Evolutionary conservation across 768 basidiomycete species (phyloP), one percentile per base, ranked within the genome.

Genomic region (Atractiella rhizophila): DNA sequence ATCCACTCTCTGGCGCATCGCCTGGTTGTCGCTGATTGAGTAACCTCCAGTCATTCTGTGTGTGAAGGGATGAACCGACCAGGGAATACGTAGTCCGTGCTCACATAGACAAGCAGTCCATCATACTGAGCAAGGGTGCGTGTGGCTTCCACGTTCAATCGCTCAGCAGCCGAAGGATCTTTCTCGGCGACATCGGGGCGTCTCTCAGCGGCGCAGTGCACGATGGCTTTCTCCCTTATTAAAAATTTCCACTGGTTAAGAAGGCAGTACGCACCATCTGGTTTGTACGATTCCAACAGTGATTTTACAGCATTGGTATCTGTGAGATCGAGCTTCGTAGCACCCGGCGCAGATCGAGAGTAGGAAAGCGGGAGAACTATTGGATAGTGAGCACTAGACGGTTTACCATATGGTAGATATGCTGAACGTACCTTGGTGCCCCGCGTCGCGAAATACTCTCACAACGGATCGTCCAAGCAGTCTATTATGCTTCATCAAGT

Each of bases 131-230:
- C 10, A 4, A 2, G 11, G 15, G 1, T 16, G 11, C 19, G 29
- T 25, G 12, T 3, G 10, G 10, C 1, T 3, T 15, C n/a, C n/a
- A 25, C 9, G 12, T 2, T 8, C 3, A 20, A 21, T 3, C 11
- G 3, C 7, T 10, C 28, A 36, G 35, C 11, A 19, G 4, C 2
- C 20, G 26, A 9, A 4, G 18, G 30, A 25, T 38, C 83, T 63
- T 76, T 76, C 57, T 88, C 81, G 42, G 82, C 85, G 11, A 81
- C 77, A 54, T 94, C 85, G 4, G 86, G 83, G 32, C 85, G 64
- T 46, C 88, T 62, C 60, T 96, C 86, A 2, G 88, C 88, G 12
- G 88, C 88, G 53, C 85, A 91, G 54, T 96, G 88, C 13, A 96
- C 72, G 28, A 94, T 71, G 72, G 76, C 56, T 54, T 43, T 8